phyloP scores from a whole-genome alignment of 2,329 filamentous ascomycete genomes.

The Trichoderma endophyticum region DNA sequence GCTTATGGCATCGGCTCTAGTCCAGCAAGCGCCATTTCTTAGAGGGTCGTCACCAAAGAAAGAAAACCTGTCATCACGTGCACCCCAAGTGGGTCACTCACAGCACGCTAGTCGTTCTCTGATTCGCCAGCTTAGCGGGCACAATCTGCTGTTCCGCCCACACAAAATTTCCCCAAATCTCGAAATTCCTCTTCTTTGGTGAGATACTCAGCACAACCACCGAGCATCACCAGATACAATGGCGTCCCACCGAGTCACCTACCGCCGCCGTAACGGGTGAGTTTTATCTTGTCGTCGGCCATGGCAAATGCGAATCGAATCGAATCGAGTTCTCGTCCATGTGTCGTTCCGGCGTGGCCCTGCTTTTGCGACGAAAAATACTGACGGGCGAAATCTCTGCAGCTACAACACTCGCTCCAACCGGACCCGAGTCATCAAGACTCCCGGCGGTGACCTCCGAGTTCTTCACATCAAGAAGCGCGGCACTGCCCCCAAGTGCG shows the following conservation, averaged over 20 bases:
- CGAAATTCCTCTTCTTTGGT: constrained; percentile 39
- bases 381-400: constrained; percentile 27
- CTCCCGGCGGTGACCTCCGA: constrained; percentile 91
- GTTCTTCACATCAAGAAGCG: constrained; percentile 99
- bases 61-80: constrained; percentile 13
- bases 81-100: neutral
- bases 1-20: neutral
- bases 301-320: neutral
- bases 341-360: neutral
- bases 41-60: neutral
- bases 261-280: constrained; percentile 79
- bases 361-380: constrained; percentile 19
- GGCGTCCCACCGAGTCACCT: constrained; percentile 59
- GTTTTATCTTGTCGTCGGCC: constrained; percentile 41
- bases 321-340: neutral
- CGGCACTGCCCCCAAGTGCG: constrained; percentile 96
- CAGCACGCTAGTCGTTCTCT: constrained; percentile 21
- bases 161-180: constrained; percentile 44
- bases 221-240: constrained; percentile 51
- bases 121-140: constrained; percentile 40
- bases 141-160: constrained; percentile 37
- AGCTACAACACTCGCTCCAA: constrained; percentile 99
- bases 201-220: constrained; percentile 37
- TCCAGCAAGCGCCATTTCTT: neutral
- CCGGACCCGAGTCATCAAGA: constrained; percentile 94